phyloP scores from a whole-genome alignment of 2,329 filamentous ascomycete species.

The Trichoderma simmonsii region DNA sequence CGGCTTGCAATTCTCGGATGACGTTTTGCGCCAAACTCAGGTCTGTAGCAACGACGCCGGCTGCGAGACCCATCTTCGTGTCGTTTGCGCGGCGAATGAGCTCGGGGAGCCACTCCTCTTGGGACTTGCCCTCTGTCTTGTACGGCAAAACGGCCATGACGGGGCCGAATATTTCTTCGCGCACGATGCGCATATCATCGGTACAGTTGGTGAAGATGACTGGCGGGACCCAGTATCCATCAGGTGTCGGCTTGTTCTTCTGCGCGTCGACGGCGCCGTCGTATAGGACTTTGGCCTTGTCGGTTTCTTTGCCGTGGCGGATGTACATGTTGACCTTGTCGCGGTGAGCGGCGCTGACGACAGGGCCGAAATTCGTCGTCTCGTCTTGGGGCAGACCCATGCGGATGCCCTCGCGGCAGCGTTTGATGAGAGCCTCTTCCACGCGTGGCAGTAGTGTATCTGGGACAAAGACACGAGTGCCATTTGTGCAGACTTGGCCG shows the following conservation, averaged over 20 bases:
- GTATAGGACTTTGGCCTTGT: constrained; percentile 70
- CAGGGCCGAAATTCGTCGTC: constrained; percentile 76
- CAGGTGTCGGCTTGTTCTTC: constrained; percentile 45
- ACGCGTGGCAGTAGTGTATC: constrained; percentile 62
- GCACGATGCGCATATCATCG: constrained; percentile 74
- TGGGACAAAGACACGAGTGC: constrained; percentile 82
- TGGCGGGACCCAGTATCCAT: constrained; percentile 81
- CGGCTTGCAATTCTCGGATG: constrained; percentile 68
- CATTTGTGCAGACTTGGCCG: constrained; percentile 91
- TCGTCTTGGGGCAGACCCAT: constrained; percentile 70
- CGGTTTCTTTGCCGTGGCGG: constrained; percentile 66
- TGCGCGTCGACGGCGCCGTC: constrained; percentile 63
- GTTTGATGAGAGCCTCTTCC: constrained; percentile 59
- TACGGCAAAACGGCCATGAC: constrained; percentile 81
- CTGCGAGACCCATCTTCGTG: constrained; percentile 75
- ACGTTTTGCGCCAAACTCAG: constrained; percentile 71
- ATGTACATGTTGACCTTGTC: constrained; percentile 80
- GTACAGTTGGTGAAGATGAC: constrained; percentile 85
- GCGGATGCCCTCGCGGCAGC: constrained; percentile 63
- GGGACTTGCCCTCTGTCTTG: constrained; percentile 40
- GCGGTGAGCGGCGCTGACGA: constrained; percentile 71
- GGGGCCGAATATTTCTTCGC: constrained; percentile 85
- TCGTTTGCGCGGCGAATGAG: constrained; percentile 70
- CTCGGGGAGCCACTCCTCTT: constrained; percentile 55
- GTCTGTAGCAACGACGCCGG: constrained; percentile 77